Percentiles rank a stretch among this genome's conserved stretches.
These are phyloP conservation scores for Agrostemma githago DNA, from an alignment of 148 eudicot species.

Conservation along the genomic window DNA sequence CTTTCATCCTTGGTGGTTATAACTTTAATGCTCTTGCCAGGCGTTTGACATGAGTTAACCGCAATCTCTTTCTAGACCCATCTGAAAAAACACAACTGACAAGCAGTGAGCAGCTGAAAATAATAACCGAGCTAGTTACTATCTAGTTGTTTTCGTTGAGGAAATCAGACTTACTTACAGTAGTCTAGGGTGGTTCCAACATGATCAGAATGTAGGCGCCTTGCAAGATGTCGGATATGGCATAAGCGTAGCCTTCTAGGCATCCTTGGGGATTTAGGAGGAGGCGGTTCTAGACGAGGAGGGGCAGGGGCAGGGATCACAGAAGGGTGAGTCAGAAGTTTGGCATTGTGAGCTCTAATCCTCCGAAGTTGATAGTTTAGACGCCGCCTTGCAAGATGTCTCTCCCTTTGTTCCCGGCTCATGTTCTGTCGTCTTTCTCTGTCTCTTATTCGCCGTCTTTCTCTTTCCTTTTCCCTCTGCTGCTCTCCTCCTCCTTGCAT, in stretches of 20 bases:
- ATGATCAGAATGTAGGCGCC: constrained; percentile 30
- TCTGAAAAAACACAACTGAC: constrained; percentile 23
- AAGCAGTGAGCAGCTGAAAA: neutral
- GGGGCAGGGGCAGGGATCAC: too few relatives aligned
- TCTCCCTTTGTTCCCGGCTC: constrained; percentile 52
- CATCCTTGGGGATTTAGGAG: constrained; percentile 4
- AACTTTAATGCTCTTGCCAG: constrained; percentile 39
- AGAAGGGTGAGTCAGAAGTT: neutral
- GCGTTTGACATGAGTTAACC: constrained; percentile 39
- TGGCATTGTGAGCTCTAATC: constrained; percentile 37
- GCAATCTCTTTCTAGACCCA: constrained; percentile 23
- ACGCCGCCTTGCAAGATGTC: constrained; percentile 62
- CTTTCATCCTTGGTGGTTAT: neutral
- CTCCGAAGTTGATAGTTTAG: constrained; percentile 54
- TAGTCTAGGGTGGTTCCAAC: neutral
- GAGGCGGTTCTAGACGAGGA: constrained; percentile 5
- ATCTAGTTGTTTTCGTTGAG: neutral
- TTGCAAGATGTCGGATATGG: constrained; percentile 40
- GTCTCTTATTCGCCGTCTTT: constrained; percentile 50
- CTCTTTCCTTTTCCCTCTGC: constrained; percentile 50
- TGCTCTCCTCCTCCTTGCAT: neutral
- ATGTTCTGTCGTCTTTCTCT: constrained; percentile 54
- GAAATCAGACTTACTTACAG: constrained; percentile 22
- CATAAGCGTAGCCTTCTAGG: constrained; percentile 34
- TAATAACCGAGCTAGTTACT: neutral